Evolutionary conservation across 768 basidiomycete genomes (phyloP), one percentile per base, ranked within the genome.

Genomic region (Xerocomellus chrysenteron): DNA sequence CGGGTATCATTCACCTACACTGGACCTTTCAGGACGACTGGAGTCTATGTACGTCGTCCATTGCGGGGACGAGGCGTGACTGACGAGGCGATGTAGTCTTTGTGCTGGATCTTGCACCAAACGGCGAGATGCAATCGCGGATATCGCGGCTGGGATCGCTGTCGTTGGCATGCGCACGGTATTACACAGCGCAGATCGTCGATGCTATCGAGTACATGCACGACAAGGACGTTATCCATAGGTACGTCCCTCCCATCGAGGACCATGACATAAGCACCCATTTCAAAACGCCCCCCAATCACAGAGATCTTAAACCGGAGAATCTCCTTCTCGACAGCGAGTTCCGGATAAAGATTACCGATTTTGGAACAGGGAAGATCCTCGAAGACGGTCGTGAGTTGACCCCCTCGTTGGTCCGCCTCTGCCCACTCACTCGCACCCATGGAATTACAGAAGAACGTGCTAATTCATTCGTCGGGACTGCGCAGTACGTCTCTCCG

Each of bases 121-220:
- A 92, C 68, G 91, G 90, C 14, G 89, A 92, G 65, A 80, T 92
- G 70, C 88, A 91, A 63, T 78, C 83, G 0, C 77, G 87, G 33
- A 83, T 92, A 60, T 81, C 82, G 5, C 81, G 80, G 48, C 75
- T 92, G 56, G 97, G 97, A n/a, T 98, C 97, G 0, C 76, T 99
- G 41, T 92, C 91, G 24, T 69, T 88, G 7, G 64, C 74, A 6
- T 95, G 91, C 52, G 81, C 90, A 0, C 81, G 86, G 41, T 90
- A 91, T 70, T 98, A 98, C 68, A 79, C 89, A 2, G 95, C 96
- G 0, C 94, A 97, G 65, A 80, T 98, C 41, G 80, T 94, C 40
- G 92, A 94, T 62, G 89, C 94, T 0, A 75, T 98, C 56, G 85
- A 84, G 45, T 96, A 88, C 73, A 96, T 99, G 82, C 97, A 98